Conservation (phyloP, 495 filamentous ascomycete genomes). For the Neurospora sp. region DNA sequence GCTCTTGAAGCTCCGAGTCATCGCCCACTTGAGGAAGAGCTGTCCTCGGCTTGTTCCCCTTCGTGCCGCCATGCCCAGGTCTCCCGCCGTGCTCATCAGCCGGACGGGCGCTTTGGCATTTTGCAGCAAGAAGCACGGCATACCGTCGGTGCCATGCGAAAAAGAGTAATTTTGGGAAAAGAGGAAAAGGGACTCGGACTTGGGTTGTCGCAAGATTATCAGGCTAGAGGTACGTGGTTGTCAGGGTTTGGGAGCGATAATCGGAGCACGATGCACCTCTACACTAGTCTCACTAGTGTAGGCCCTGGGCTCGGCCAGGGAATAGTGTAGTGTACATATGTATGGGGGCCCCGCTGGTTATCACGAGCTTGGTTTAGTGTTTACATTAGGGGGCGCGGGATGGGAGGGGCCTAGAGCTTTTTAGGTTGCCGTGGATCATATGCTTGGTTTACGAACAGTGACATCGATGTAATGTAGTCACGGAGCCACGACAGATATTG, state of each 20-base stretch:
- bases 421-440: neutral
- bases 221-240: neutral
- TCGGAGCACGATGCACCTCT: neutral
- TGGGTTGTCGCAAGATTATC: neutral
- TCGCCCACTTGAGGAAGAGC: neutral
- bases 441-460: neutral
- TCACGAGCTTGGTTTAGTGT: neutral
- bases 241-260: neutral
- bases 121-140: conserved; percentile 35
- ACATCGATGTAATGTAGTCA: neutral
- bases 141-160: conserved; percentile 39
- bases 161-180: neutral
- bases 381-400: neutral
- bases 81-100: conserved; percentile 19
- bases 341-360: neutral
- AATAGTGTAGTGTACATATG: neutral
- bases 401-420: neutral
- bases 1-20: neutral
- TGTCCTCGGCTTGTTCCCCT: conserved; percentile 3
- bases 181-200: neutral
- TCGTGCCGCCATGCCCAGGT: conserved; percentile 4
- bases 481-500: neutral
- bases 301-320: neutral
- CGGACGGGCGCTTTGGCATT: conserved; percentile 33
- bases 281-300: neutral